Percentiles rank a stretch among this genome's conserved stretches.
phyloP scores from a whole-genome alignment of 345 rosid genomes.

The Camelina hispida region DNA sequence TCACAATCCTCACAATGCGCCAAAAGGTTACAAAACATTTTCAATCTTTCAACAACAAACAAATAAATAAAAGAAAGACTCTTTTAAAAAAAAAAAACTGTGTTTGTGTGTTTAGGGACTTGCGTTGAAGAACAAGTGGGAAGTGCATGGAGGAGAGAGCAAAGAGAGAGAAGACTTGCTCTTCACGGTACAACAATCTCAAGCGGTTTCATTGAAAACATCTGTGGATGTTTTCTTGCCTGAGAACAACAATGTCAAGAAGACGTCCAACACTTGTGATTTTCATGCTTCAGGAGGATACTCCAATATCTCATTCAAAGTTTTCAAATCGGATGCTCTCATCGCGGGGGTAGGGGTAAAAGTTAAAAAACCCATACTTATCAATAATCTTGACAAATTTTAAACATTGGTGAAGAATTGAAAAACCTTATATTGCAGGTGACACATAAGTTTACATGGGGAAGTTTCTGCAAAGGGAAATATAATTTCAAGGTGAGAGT shows the following conservation, averaged over 20 bases:
- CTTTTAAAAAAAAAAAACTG: slow-evolving; percentile 9
- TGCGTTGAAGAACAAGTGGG: slow-evolving; percentile 58
- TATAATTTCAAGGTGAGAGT: slow-evolving; percentile 62
- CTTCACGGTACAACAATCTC: slow-evolving; percentile 55
- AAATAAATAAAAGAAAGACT: not conserved
- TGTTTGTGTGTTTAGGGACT: slow-evolving; percentile 44
- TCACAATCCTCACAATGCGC: slow-evolving; percentile 66
- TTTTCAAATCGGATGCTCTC: slow-evolving; percentile 53
- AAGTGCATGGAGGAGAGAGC: slow-evolving; percentile 62
- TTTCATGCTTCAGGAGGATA: slow-evolving; percentile 60
- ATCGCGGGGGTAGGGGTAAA: slow-evolving; percentile 70
- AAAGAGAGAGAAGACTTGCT: slow-evolving; percentile 45
- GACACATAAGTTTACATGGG: slow-evolving; percentile 61
- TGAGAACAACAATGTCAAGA: slow-evolving; percentile 39
- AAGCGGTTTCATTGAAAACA: slow-evolving; percentile 62
- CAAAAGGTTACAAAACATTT: slow-evolving; percentile 53
- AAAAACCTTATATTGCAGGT: slow-evolving; percentile 46
- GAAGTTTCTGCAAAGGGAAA: slow-evolving; percentile 69
- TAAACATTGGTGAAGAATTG: slow-evolving; percentile 13
- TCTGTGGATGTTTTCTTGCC: slow-evolving; percentile 59
- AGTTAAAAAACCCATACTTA: slow-evolving; percentile 6
- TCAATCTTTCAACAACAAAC: not conserved
- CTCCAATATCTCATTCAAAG: slow-evolving; percentile 66
- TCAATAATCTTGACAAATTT: not conserved
- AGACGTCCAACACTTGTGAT: slow-evolving; percentile 41